Evolutionary conservation across 257 asterid genomes (phyloP).

Genomic region (Plantago elongata): DNA sequence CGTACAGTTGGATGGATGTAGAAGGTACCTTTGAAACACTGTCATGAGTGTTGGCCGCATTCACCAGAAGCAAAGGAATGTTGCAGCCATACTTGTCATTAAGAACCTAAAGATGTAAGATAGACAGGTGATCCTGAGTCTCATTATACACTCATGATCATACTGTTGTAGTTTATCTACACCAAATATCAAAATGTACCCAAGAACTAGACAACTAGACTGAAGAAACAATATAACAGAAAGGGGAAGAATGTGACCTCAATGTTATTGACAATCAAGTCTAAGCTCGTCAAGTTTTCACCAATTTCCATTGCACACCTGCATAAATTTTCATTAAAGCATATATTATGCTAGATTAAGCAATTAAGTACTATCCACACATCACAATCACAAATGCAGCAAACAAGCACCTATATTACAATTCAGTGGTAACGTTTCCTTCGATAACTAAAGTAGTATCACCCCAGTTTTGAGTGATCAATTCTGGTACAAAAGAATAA

Average conservation of each 20-base stretch:
- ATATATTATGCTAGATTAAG: too few relatives aligned
- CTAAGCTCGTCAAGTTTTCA: conserved; percentile 63
- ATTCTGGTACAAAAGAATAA: too few relatives aligned
- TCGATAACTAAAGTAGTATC: too few relatives aligned
- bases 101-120: conserved; percentile 45
- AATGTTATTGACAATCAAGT: conserved; percentile 63
- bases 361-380: conserved; percentile 4
- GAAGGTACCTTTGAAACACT: conserved; percentile 57
- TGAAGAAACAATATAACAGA: conserved; percentile 4
- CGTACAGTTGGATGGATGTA: conserved; percentile 14
- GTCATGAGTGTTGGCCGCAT: conserved; percentile 47
- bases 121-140: conserved; percentile 9
- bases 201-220: conserved; percentile 5
- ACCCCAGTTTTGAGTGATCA: too few relatives aligned
- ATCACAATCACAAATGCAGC: not conserved
- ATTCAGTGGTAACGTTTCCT: not conserved
- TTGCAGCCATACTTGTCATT: conserved; percentile 74
- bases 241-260: conserved; percentile 47
- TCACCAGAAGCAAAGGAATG: conserved; percentile 72
- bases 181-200: conserved; percentile 16
- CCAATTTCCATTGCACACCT: conserved; percentile 63
- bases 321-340: not conserved
- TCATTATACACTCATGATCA: conserved; percentile 14
- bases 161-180: conserved; percentile 12
- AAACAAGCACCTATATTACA: conserved; percentile 7